phyloP scores from a whole-genome alignment of 179 eudicot species.

The Spinacia oleracea region DNA sequence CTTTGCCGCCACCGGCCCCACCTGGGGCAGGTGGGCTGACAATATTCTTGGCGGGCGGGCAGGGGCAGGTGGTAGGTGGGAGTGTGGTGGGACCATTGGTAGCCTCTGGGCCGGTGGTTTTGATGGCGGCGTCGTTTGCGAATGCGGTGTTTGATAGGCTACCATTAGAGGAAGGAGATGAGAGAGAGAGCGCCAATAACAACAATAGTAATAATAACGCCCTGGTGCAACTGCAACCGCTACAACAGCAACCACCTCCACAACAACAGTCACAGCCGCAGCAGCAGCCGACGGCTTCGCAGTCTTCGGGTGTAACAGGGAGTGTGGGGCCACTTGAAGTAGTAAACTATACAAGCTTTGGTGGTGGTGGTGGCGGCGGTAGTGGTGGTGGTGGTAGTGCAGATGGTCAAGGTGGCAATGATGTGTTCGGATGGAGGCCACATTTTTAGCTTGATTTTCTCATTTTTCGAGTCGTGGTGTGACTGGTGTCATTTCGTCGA shows the following conservation, averaged over 20 bases:
- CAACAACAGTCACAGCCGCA: background rate
- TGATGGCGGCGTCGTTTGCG: slow-evolving; percentile 41
- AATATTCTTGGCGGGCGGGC: slow-evolving; percentile 34
- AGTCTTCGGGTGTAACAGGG: slow-evolving; percentile 39
- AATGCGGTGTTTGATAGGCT: slow-evolving; percentile 43
- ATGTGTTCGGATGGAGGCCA: slow-evolving; percentile 35
- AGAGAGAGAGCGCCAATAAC: slow-evolving; percentile 14
- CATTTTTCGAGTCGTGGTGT: background rate
- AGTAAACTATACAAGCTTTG: slow-evolving; percentile 22
- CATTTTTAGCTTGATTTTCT: slow-evolving; percentile 22
- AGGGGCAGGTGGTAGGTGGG: slow-evolving; percentile 42
- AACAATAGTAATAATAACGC: background rate
- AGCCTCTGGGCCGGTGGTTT: slow-evolving; percentile 36
- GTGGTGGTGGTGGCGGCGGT: background rate
- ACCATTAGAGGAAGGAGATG: slow-evolving; percentile 40
- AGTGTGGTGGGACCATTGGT: slow-evolving; percentile 36
- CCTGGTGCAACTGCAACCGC: background rate
- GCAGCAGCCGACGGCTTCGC: slow-evolving; percentile 32
- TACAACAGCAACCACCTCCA: background rate
- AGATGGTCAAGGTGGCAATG: slow-evolving; percentile 23
- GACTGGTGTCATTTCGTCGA: slow-evolving; percentile 27
- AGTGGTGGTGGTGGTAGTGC: slow-evolving; percentile 17
- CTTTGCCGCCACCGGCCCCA: slow-evolving; percentile 41
- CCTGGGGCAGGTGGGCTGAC: slow-evolving; percentile 41
- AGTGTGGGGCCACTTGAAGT: slow-evolving; percentile 26